Evolutionary conservation across 176 grass and related monocot genomes (phyloP).

Genomic region (Cenchrus americanus): DNA sequence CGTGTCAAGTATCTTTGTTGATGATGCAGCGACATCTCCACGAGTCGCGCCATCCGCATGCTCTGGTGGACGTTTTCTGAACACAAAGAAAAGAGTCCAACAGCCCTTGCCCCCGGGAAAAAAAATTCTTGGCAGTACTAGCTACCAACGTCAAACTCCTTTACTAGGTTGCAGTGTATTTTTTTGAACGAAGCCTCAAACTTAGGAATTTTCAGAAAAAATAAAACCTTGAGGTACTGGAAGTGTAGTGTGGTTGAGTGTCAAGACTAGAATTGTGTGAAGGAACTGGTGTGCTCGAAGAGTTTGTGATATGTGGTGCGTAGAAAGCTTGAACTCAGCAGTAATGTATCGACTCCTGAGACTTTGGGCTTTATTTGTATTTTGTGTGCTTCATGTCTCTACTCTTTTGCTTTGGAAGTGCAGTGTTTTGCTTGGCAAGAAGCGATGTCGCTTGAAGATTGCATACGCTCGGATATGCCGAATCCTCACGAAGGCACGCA

Average conservation of each 20-base stretch:
- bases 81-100: conserved; percentile 61
- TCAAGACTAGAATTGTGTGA: conserved; percentile 3
- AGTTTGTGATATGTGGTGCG: conserved; percentile 2
- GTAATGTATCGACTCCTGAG: background rate
- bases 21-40: conserved; percentile 89
- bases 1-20: background rate
- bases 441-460: too few species aligned
- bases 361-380: background rate
- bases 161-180: conserved; percentile 13
- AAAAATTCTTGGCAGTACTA: background rate
- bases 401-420: too few species aligned
- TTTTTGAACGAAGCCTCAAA: conserved; percentile 42
- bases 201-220: conserved; percentile 20
- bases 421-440: too few species aligned
- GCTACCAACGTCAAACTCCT: background rate
- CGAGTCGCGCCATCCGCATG: conserved; percentile 88
- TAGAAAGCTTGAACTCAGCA: conserved; percentile 11
- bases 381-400: background rate
- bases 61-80: conserved; percentile 84
- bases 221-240: conserved; percentile 11
- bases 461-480: too few species aligned
- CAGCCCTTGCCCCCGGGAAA: background rate
- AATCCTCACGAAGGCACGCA: too few species aligned
- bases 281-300: too few species aligned
- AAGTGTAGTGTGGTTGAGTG: background rate